Percentiles rank a stretch among this genome's conserved stretches.
Evolutionary conservation across 768 basidiomycete species (phyloP).

Genomic region (Guyanaporus albipodus): DNA sequence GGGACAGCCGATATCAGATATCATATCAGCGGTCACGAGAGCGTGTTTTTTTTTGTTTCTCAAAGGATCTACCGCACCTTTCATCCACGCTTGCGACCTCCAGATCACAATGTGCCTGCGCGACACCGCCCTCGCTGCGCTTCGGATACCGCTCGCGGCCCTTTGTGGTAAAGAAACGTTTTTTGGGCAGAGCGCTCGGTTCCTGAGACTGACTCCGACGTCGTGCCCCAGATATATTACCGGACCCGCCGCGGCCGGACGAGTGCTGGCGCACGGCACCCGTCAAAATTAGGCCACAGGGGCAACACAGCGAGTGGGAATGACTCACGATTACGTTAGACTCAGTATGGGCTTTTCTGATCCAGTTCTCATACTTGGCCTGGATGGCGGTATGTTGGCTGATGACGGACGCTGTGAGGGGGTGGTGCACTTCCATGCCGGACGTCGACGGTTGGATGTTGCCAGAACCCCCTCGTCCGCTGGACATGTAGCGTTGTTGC

Average conservation of each 20-base stretch:
- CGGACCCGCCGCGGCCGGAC: conserved; percentile 26
- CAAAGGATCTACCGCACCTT: conserved; percentile 6
- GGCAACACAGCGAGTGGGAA: background rate
- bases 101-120: background rate
- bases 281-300: background rate
- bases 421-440: conserved; percentile 14
- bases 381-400: conserved; percentile 11
- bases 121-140: background rate
- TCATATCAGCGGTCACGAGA: too few species aligned
- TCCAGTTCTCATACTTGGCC: conserved; percentile 14
- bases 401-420: conserved; percentile 24
- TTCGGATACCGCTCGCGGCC: background rate
- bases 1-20: background rate
- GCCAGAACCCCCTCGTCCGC: conserved; percentile 25
- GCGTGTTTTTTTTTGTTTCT: too few species aligned
- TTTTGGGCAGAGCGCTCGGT: background rate
- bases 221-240: conserved; percentile 20
- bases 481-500: conserved; percentile 14
- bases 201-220: conserved; percentile 10
- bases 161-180: conserved; percentile 13
- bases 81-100: background rate
- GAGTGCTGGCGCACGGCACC: conserved; percentile 14
- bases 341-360: conserved; percentile 15
- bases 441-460: conserved; percentile 15
- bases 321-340: conserved; percentile 17